A percentile compares a stretch with the other conserved stretches of the same genome.
phyloP scores from a whole-genome alignment of 768 basidiomycete genomes.

The Tylopilus vinaceipallidus region DNA sequence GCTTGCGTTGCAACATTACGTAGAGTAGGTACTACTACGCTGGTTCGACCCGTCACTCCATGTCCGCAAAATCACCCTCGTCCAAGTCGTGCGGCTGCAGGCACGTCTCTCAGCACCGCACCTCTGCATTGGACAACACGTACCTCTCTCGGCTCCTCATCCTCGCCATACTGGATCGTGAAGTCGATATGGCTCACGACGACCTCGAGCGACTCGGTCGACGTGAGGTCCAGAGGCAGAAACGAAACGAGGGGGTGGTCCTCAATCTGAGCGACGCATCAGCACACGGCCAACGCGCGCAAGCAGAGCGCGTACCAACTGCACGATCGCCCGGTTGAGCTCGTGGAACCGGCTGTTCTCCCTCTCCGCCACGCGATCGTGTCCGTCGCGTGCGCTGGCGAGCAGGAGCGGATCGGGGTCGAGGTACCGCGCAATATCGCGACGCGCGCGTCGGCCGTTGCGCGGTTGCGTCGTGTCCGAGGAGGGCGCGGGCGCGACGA shows the following conservation, averaged over 20 bases:
- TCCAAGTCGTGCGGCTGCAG: conserved; percentile 87
- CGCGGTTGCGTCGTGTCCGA: conserved; percentile 49
- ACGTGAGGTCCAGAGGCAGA: conserved; percentile 88
- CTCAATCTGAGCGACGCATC: conserved; percentile 76
- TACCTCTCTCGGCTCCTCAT: conserved; percentile 95
- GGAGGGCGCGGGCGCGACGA: conserved; percentile 53
- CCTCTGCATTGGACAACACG: conserved; percentile 12
- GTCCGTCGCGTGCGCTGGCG: conserved; percentile 46
- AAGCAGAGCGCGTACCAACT: conserved; percentile 59
- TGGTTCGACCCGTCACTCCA: conserved; percentile 47
- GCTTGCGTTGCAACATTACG: too few relatives aligned
- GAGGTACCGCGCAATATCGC: conserved; percentile 91
- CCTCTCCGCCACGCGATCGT: conserved; percentile 42
- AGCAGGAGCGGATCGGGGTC: conserved; percentile 94
- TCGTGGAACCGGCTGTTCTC: conserved; percentile 88
- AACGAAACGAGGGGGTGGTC: conserved; percentile 98
- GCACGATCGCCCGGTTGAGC: conserved; percentile 92
- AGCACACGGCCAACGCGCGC: neutral
- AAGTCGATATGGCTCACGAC: conserved; percentile 96
- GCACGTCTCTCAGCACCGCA: conserved; percentile 12
- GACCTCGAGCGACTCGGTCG: conserved; percentile 84
- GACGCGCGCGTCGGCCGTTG: conserved; percentile 69
- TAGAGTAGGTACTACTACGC: neutral
- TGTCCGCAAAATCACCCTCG: conserved; percentile 83
- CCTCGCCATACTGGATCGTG: conserved; percentile 98